phyloP scores from a whole-genome alignment of 177 flowering plant species.

The Vitis hybrid region DNA sequence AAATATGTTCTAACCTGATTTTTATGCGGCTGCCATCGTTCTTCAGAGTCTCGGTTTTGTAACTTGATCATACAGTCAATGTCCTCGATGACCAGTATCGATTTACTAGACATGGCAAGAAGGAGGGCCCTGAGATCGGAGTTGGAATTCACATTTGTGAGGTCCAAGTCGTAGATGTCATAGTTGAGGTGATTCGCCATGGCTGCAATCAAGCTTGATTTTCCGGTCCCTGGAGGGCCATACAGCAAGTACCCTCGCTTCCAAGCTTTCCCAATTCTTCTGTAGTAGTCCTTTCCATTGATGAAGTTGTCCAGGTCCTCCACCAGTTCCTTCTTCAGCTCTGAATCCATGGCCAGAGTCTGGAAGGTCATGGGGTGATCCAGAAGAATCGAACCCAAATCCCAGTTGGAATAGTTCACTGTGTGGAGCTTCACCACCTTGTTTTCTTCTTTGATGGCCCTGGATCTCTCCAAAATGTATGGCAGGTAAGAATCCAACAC shows the following conservation, averaged over 20 bases:
- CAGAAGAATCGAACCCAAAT: conserved; percentile 30
- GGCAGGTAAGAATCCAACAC: no score
- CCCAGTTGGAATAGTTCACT: background rate
- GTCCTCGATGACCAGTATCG: conserved; percentile 47
- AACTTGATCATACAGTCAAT: conserved; percentile 28
- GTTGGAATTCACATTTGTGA: conserved; percentile 17
- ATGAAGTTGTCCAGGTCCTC: conserved; percentile 40
- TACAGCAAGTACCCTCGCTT: conserved; percentile 46
- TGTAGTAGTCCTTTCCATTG: conserved; percentile 38
- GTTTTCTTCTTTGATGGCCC: no score
- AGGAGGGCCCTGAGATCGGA: conserved; percentile 33
- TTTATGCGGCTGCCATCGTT: no score
- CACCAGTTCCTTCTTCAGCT: conserved; percentile 19
- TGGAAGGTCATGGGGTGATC: conserved; percentile 49
- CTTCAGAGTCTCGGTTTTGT: no score
- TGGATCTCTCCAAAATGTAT: no score
- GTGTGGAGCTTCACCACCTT: no score
- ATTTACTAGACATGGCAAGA: conserved; percentile 31
- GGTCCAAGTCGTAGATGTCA: conserved; percentile 43
- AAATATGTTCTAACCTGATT: no score
- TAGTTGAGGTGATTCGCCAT: conserved; percentile 49
- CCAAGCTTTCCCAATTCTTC: conserved; percentile 45
- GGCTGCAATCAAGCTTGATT: conserved; percentile 51
- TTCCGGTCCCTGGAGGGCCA: conserved; percentile 56
- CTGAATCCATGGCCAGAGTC: conserved; percentile 39